phyloP scores from a whole-genome alignment of 768 basidiomycete species.

The Neoboletus brunneissimus region DNA sequence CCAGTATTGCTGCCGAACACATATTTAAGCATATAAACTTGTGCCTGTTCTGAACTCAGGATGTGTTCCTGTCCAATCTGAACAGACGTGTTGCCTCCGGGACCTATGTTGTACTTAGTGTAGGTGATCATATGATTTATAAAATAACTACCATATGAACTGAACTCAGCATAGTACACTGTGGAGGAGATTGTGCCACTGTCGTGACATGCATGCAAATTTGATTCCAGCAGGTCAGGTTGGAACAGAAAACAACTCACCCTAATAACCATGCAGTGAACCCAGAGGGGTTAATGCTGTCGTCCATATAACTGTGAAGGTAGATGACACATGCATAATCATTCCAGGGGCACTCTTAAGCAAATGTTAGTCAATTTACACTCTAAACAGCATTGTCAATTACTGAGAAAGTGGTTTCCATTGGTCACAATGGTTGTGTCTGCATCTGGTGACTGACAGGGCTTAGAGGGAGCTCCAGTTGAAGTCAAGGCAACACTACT shows the following conservation, averaged over 20 bases:
- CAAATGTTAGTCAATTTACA: not conserved
- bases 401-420: slow-evolving; percentile 51
- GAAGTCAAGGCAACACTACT: too few species aligned
- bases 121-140: not conserved
- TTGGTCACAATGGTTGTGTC: slow-evolving; percentile 46
- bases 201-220: slow-evolving; percentile 25
- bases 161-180: slow-evolving; percentile 57
- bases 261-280: slow-evolving; percentile 45
- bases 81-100: slow-evolving; percentile 47
- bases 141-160: slow-evolving; percentile 43
- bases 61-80: slow-evolving; percentile 49
- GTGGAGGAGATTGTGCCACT: slow-evolving; percentile 50
- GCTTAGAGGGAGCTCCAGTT: too few species aligned
- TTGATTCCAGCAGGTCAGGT: not conserved
- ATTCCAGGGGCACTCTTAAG: slow-evolving; percentile 58
- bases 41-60: slow-evolving; percentile 28
- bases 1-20: slow-evolving; percentile 50
- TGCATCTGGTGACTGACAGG: slow-evolving; percentile 63
- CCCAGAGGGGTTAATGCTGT: slow-evolving; percentile 48
- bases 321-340: slow-evolving; percentile 53
- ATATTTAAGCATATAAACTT: slow-evolving; percentile 41
- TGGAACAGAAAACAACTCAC: slow-evolving; percentile 2
- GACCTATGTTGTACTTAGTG: slow-evolving; percentile 36
- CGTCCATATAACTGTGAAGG: slow-evolving; percentile 56
- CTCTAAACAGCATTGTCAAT: not conserved